A percentile compares a stretch with the other conserved stretches of the same genome.
These are phyloP conservation scores for Hypoxylon sp. DNA, from an alignment of 2,329 filamentous ascomycete genomes.

Conservation along the genomic window DNA sequence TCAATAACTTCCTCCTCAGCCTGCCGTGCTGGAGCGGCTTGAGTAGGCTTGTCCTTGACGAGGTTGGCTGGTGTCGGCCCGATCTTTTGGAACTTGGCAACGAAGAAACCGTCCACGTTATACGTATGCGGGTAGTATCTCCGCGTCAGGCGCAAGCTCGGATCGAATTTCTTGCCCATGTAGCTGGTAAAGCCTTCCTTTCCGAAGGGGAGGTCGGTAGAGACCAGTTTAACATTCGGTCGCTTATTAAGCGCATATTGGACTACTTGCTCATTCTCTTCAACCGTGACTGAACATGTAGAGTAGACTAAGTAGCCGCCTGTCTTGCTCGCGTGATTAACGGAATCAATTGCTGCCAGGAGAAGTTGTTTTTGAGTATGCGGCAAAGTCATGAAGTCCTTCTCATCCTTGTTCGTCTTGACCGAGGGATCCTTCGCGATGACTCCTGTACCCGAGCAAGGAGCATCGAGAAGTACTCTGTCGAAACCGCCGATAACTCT, in stretches of 20 bases:
- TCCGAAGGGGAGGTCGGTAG: conserved; percentile 90
- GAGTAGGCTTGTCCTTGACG: conserved; percentile 55
- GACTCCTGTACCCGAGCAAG: conserved; percentile 96
- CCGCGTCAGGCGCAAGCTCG: conserved; percentile 84
- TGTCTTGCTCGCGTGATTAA: conserved; percentile 91
- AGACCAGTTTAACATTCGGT: conserved; percentile 93
- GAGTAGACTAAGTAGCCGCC: conserved; percentile 97
- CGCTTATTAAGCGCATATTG: conserved; percentile 93
- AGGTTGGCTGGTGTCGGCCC: conserved; percentile 79
- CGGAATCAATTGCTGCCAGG: conserved; percentile 92
- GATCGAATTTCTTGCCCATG: conserved; percentile 92
- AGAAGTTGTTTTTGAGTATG: conserved; percentile 96
- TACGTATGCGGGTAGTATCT: conserved; percentile 92
- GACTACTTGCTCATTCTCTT: conserved; percentile 93
- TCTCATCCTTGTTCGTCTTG: conserved; percentile 98
- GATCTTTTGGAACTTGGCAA: conserved; percentile 96
- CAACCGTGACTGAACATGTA: conserved; percentile 93
- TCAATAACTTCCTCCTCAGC: conserved; percentile 69
- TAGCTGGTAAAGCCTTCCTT: conserved; percentile 93
- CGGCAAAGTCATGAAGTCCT: conserved; percentile 92
- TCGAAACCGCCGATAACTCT: conserved; percentile 97
- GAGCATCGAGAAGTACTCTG: conserved; percentile 91
- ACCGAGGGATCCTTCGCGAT: conserved; percentile 97
- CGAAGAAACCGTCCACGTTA: conserved; percentile 98
- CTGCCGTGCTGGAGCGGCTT: conserved; percentile 45